These are phyloP conservation scores for Chytriomyces sp. DNA, from an alignment of 192 early-diverging fungal genomes.

Conservation along the genomic window DNA sequence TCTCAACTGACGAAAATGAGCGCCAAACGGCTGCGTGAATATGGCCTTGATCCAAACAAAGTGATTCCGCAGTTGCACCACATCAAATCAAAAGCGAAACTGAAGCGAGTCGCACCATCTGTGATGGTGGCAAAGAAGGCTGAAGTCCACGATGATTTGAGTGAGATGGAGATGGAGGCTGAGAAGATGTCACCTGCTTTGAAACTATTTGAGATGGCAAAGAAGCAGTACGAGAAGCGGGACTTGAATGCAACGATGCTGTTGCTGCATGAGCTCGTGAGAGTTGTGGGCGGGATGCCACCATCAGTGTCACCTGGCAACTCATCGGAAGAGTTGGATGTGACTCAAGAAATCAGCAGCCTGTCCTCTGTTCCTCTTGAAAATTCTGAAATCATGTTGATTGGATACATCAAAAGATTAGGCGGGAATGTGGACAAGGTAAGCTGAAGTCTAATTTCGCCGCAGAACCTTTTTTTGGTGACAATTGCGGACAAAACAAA, in stretches of 20 bases:
- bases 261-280: constrained; percentile 17
- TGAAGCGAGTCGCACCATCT: constrained; percentile 12
- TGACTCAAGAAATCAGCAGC: not conserved
- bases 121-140: not conserved
- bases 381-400: constrained; percentile 10
- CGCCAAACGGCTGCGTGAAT: constrained; percentile 42
- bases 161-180: constrained; percentile 26
- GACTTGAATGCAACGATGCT: constrained; percentile 6
- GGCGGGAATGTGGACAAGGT: constrained; percentile 36
- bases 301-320: not conserved
- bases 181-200: constrained; percentile 1
- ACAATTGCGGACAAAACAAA: not conserved
- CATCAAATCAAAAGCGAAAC: constrained; percentile 12
- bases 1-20: constrained; percentile 37
- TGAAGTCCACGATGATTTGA: constrained; percentile 23
- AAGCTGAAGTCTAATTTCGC: not conserved
- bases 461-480: too few relatives aligned
- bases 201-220: constrained; percentile 29
- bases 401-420: constrained; percentile 30
- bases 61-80: constrained; percentile 30
- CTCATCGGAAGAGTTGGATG: constrained; percentile 4
- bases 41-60: constrained; percentile 43
- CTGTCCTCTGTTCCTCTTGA: constrained; percentile 2
- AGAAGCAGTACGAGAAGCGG: constrained; percentile 20
- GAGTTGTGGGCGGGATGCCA: not conserved